Evolutionary conservation across 2,329 filamentous ascomycete genomes (phyloP), one percentile per base, ranked within the genome.

Genomic region (Peltaster fructicola): DNA sequence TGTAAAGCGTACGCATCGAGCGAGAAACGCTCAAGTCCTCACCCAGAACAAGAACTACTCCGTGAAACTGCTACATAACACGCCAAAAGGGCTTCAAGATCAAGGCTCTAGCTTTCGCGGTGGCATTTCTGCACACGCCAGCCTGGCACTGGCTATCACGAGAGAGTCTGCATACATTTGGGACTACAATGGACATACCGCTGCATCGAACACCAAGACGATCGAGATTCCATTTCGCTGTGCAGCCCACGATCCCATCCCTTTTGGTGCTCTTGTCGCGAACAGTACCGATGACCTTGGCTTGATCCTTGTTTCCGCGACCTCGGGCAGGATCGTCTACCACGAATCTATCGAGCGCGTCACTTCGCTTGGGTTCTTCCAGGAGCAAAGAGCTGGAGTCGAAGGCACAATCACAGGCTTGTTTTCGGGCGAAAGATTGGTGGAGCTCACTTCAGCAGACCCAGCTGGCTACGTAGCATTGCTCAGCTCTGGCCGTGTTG

Each of bases 301-400:
- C 3, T 63, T 98, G 17, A 69, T 98, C 14, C 67, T 93, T 17
- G 64, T 95, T 17, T 79, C 85, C 56, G 78, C 85, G 8, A 68
- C 68, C 10, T 82, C 65, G 23, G 88, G 88, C 25, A 84, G 74
- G 49, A 70, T 95, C 25, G 73, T 80, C 21, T 95, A 88, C 50
- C 95, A 88, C 82, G 88, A 95, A 48, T 90, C 81, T 18, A 78
- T 95, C 34, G 82, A 85, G 28, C 82, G 73, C 48, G 82, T 81
- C 7, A 78, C 82, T 18, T 81, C 80, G 1, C 63, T 90, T 27
- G 79, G 78, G 34, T 68, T 90, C 19, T 78, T 85, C 42, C 74
- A 77, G 36, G 76, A 90, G 45, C 77, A 79, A 42, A 72, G 77
- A 36, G 74, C 72, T 35, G 79, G 79, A 9, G 68, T 91, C 9